phyloP scores from a whole-genome alignment of 1,284 basidiomycete genomes.

The Vanrija sp. region DNA sequence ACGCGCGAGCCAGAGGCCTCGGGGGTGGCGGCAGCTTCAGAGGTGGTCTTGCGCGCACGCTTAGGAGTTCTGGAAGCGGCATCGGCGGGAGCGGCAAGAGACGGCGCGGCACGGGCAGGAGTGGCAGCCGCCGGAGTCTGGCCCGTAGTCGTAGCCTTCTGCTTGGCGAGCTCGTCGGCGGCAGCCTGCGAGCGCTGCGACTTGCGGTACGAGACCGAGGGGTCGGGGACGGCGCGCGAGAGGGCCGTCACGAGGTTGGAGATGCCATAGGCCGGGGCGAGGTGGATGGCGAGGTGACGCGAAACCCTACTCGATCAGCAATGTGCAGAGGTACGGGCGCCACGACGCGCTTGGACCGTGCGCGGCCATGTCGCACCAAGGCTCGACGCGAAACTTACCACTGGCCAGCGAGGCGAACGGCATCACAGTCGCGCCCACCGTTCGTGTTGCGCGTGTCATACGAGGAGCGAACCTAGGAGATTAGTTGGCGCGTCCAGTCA shows the following conservation, averaged over 20 bases:
- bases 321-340: background rate
- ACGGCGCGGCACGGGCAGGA: conserved; percentile 9
- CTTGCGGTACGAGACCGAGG: conserved; percentile 68
- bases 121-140: background rate
- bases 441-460: conserved; percentile 79
- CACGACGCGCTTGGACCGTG: too few species aligned
- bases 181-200: conserved; percentile 48
- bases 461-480: conserved; percentile 49
- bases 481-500: background rate
- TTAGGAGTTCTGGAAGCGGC: conserved; percentile 31
- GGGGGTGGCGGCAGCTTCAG: conserved; percentile 1
- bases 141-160: background rate
- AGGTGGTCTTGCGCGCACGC: conserved; percentile 23
- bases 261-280: conserved; percentile 55
- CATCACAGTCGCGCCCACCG: conserved; percentile 60
- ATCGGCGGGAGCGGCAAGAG: conserved; percentile 14
- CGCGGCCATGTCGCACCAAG: background rate
- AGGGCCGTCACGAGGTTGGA: conserved; percentile 56
- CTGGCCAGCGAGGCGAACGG: conserved; percentile 74
- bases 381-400: conserved; percentile 47
- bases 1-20: conserved; percentile 19
- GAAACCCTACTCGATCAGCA: conserved; percentile 58
- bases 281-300: conserved; percentile 61
- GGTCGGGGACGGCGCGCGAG: conserved; percentile 71
- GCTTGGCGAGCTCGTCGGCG: conserved; percentile 33